These are phyloP conservation scores for Somion occarium DNA, from an alignment of 1,284 basidiomycete genomes.

Conservation along the genomic window DNA sequence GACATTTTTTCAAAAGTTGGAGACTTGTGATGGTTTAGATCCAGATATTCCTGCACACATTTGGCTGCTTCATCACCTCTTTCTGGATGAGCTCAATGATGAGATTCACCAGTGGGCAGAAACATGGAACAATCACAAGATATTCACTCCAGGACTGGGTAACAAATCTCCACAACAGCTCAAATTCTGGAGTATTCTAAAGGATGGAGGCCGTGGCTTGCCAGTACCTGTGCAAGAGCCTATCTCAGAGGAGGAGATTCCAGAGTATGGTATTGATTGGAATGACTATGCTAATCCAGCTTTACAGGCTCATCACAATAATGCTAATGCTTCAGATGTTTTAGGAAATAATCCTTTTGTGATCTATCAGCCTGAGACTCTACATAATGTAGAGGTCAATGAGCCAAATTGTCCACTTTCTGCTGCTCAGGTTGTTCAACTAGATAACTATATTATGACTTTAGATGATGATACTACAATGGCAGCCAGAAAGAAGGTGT, in stretches of 20 bases:
- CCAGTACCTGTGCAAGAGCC: neutral
- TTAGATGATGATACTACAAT: neutral
- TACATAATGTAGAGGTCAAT: neutral
- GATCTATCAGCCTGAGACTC: neutral
- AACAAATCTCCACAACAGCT: conserved; percentile 12
- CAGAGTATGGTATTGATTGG: conserved; percentile 23
- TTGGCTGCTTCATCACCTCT: conserved; percentile 25
- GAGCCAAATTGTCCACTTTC: conserved; percentile 3
- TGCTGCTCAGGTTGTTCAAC: neutral
- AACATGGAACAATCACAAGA: conserved; percentile 24
- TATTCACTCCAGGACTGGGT: conserved; percentile 12
- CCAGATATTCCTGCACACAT: conserved; percentile 14
- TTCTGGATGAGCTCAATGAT: conserved; percentile 14
- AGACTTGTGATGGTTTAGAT: conserved; percentile 19
- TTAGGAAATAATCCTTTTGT: neutral
- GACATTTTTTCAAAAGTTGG: conserved; percentile 27
- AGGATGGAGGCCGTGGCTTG: conserved; percentile 10
- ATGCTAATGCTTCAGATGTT: conserved; percentile 11
- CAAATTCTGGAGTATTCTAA: conserved; percentile 14
- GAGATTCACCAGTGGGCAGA: conserved; percentile 17
- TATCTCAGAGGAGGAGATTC: conserved; percentile 10
- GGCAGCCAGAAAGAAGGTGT: neutral
- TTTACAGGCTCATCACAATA: conserved; percentile 15
- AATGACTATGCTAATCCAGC: conserved; percentile 14
- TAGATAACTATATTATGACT: neutral